A percentile compares a stretch with the other conserved stretches of the same genome.
phyloP scores from a whole-genome alignment of 2,329 filamentous ascomycete genomes.

The Tympanopsis confertula region DNA sequence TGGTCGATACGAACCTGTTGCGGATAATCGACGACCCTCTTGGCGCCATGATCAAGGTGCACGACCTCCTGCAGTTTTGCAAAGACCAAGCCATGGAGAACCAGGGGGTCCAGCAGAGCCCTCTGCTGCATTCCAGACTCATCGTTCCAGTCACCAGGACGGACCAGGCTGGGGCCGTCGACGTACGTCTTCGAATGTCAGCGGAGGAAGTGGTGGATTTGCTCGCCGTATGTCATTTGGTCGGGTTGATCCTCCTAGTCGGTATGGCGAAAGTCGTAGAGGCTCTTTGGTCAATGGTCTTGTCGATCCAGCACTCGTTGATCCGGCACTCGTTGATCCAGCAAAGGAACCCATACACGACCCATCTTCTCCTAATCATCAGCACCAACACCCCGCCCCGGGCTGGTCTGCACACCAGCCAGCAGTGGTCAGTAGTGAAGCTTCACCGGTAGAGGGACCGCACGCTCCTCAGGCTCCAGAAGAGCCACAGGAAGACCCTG shows the following conservation, averaged over 20 bases:
- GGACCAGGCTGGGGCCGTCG: conserved; percentile 56
- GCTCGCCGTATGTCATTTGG: conserved; percentile 40
- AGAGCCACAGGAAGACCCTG: conserved; percentile 21
- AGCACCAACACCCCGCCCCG: neutral
- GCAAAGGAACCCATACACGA: neutral
- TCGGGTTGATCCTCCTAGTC: conserved; percentile 23
- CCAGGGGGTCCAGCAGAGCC: conserved; percentile 63
- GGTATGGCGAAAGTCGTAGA: conserved; percentile 30
- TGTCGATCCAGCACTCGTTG: too few species aligned
- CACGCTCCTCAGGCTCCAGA: conserved; percentile 5
- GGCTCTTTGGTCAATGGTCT: conserved; percentile 29
- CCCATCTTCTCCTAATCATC: too few species aligned
- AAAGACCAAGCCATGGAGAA: conserved; percentile 52
- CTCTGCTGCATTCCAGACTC: conserved; percentile 76
- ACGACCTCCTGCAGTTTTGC: conserved; percentile 67
- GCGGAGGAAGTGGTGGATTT: conserved; percentile 67
- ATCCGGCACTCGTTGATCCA: neutral
- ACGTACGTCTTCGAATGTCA: conserved; percentile 82
- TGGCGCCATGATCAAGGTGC: conserved; percentile 50
- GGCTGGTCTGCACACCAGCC: neutral
- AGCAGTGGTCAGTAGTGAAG: neutral
- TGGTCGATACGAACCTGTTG: conserved; percentile 80
- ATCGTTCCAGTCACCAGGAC: conserved; percentile 51
- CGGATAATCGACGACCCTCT: conserved; percentile 61
- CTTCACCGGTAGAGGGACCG: neutral